Evolutionary conservation across 495 filamentous ascomycete genomes (phyloP).

Genomic region (Penicillium ochrochloron): DNA sequence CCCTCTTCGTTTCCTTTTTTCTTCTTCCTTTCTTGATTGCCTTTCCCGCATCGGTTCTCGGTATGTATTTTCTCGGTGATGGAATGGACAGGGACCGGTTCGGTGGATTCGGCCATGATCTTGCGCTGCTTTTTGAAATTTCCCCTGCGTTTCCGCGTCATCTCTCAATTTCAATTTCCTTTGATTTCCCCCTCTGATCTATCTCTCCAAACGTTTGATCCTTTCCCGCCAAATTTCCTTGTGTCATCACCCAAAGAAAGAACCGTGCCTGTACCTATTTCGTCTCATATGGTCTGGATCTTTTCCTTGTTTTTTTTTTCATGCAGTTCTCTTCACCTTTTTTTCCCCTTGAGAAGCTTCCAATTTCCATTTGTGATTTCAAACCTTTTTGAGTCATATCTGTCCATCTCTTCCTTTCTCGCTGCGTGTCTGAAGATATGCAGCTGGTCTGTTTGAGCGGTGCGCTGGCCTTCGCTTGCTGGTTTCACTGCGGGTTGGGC

Average conservation of each 20-base stretch:
- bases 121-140: conserved; percentile 25
- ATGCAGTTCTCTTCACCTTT: conserved; percentile 17
- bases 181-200: conserved; percentile 36
- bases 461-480: conserved; percentile 5
- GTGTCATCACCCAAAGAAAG: conserved; percentile 30
- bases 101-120: conserved; percentile 44
- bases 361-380: conserved; percentile 35
- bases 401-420: background rate
- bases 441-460: conserved; percentile 4
- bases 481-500: conserved; percentile 10
- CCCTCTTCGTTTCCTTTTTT: conserved; percentile 31
- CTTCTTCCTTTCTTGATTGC: conserved; percentile 17
- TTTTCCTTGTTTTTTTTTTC: conserved; percentile 28
- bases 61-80: conserved; percentile 45
- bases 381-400: conserved; percentile 14
- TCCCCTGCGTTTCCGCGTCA: conserved; percentile 30
- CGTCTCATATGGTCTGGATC: conserved; percentile 27
- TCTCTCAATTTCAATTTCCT: conserved; percentile 22
- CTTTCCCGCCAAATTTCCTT: conserved; percentile 30
- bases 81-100: conserved; percentile 39
- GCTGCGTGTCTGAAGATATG: background rate
- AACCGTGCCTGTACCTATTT: conserved; percentile 38
- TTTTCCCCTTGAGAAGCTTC: conserved; percentile 21
- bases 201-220: conserved; percentile 29
- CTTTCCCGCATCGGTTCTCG: conserved; percentile 41